phyloP scores from a whole-genome alignment of 2,329 filamentous ascomycete genomes.

The Cytospora leucostoma region DNA sequence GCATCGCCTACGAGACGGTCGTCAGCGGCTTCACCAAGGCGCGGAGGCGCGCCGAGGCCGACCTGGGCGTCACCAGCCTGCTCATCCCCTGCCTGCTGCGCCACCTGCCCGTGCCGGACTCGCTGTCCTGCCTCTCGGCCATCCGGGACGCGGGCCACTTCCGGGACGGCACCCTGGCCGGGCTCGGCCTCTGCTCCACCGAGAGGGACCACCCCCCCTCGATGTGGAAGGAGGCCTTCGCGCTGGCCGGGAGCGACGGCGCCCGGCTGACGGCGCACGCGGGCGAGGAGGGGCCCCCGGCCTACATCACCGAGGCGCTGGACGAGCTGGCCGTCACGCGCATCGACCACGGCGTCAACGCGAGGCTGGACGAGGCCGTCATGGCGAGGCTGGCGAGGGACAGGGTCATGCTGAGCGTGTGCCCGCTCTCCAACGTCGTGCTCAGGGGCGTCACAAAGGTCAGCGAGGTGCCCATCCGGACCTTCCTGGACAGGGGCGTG shows the following conservation, averaged over 20 bases:
- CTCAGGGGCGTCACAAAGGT: slow-evolving; percentile 57
- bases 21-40: slow-evolving; percentile 64
- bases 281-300: slow-evolving; percentile 71
- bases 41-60: slow-evolving; percentile 58
- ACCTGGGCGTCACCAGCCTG: slow-evolving; percentile 65
- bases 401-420: slow-evolving; percentile 67
- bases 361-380: slow-evolving; percentile 61
- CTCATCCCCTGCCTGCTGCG: slow-evolving; percentile 74
- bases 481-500: slow-evolving; percentile 64
- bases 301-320: slow-evolving; percentile 65
- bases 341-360: slow-evolving; percentile 74
- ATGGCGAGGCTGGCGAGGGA: slow-evolving; percentile 59
- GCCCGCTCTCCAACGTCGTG: slow-evolving; percentile 72
- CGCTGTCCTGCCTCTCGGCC: slow-evolving; percentile 51
- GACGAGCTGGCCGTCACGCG: slow-evolving; percentile 62
- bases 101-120: slow-evolving; percentile 65
- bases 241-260: slow-evolving; percentile 51
- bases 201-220: slow-evolving; percentile 46
- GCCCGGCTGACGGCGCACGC: slow-evolving; percentile 71
- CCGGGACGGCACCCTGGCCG: slow-evolving; percentile 36
- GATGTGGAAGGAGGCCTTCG: slow-evolving; percentile 64
- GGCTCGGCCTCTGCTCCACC: slow-evolving; percentile 36
- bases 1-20: slow-evolving; percentile 63
- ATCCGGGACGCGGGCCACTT: slow-evolving; percentile 48
- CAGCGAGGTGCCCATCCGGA: slow-evolving; percentile 60